These are phyloP conservation scores for Groenewaldozyma auringiensis DNA, from an alignment of 1,139 yeast genomes.

Conservation along the genomic window DNA sequence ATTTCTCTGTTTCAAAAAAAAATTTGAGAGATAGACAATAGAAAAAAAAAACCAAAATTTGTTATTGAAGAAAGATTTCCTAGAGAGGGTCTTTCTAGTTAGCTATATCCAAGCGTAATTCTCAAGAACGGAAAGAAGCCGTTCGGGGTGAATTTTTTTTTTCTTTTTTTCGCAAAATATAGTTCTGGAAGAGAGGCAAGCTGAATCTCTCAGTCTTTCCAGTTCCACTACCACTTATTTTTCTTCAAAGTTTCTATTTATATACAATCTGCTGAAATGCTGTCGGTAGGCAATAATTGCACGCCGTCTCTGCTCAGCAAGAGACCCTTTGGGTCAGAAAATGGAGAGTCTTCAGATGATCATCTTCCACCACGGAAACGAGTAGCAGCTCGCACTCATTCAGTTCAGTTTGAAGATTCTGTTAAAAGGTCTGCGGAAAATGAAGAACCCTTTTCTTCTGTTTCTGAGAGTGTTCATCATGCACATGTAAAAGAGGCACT, in stretches of 20 bases:
- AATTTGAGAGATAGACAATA: too few relatives aligned
- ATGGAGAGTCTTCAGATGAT: background rate
- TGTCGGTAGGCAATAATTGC: background rate
- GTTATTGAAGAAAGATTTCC: background rate
- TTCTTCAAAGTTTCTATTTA: too few relatives aligned
- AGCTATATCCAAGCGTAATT: background rate
- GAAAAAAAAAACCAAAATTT: too few relatives aligned
- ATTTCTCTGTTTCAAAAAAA: too few relatives aligned
- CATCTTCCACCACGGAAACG: background rate
- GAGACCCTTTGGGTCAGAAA: background rate
- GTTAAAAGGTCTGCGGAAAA: too few relatives aligned
- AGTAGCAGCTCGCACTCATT: background rate
- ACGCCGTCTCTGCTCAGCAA: background rate
- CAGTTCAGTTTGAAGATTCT: background rate
- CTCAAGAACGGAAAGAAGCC: background rate
- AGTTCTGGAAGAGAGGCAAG: background rate
- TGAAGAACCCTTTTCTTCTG: background rate
- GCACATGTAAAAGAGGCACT: conserved; percentile 62
- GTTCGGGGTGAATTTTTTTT: too few relatives aligned
- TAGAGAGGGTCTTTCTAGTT: conserved; percentile 2
- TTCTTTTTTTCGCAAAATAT: too few relatives aligned
- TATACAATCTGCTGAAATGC: background rate
- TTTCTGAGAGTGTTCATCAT: conserved; percentile 39
- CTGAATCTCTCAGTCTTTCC: too few relatives aligned
- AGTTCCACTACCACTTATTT: too few relatives aligned